Conservation (phyloP, 169 alveolate species). For the Eimeria tenella region DNA sequence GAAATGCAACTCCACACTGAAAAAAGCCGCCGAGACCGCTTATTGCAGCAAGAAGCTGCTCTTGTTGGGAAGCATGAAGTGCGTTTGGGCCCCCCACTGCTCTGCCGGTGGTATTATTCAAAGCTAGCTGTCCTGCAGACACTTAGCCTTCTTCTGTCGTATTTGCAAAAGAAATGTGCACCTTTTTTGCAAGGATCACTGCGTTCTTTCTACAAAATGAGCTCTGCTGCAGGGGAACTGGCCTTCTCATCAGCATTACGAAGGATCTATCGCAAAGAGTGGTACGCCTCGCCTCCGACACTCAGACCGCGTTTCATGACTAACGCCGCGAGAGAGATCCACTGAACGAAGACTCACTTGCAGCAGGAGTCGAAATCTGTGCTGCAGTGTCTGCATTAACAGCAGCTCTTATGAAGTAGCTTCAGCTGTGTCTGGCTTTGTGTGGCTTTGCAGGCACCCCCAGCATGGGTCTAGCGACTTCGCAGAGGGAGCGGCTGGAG, state of each 20-base stretch:
- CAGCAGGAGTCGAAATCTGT: background rate
- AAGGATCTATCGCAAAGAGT: background rate
- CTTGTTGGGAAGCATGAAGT: constrained; percentile 10
- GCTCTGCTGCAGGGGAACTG: constrained; percentile 9
- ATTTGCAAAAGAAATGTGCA: background rate
- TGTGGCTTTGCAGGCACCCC: constrained; percentile 22
- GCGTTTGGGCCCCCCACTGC: background rate
- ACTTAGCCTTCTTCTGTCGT: background rate
- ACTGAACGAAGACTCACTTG: too few relatives aligned
- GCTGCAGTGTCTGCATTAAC: background rate
- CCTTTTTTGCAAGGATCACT: background rate
- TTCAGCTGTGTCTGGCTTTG: background rate
- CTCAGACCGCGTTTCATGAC: background rate
- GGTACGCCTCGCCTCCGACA: constrained; percentile 7
- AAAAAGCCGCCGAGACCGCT: constrained; percentile 37
- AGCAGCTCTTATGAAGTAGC: background rate
- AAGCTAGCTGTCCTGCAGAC: background rate
- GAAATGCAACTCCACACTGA: constrained; percentile 44
- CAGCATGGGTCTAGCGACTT: background rate
- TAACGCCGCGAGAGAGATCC: too few relatives aligned
- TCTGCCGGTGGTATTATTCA: background rate
- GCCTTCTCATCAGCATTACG: background rate
- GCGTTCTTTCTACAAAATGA: background rate
- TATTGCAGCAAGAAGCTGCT: constrained; percentile 44
- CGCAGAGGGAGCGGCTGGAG: background rate